Evolutionary conservation across 768 basidiomycete genomes (phyloP), one percentile per base, ranked within the genome.

Genomic region (Mycena venus): DNA sequence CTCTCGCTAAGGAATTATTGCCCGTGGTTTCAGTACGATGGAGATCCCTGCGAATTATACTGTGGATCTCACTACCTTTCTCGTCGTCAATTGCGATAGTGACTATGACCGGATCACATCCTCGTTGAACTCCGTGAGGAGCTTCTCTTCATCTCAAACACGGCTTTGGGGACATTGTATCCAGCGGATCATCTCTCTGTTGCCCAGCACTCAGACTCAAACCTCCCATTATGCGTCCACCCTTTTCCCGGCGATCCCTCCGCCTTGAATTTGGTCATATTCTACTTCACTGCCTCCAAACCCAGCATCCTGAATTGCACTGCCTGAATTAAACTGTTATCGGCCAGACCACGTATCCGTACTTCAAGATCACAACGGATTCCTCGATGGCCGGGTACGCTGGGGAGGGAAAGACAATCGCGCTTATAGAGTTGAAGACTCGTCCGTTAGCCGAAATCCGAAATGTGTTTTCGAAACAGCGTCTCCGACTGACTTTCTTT

Each of bases 401-500:
- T 40, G 9, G n/a, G 58, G 79, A 82, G 12, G 82, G 82, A 53
- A 79, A 79, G 12, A 81, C 76, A n/a, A 72, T 85, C 51, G 87
- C 83, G 4, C 77, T 85, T 73, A 73, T 88, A 56, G 83, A 83
- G 53, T 88, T 87, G 86, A 25, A 82, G 80, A 38, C 66, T 4
- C 34, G 17, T 8, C 70, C 74, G 15, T 32, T 79, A 2, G 68
- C 86, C 62, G 86, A 88, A 68, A 80, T 83, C 38, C 83, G 80
- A 11, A 77, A 80, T 11, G 68, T 84, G 10, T 76, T 81, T 7
- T 72, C 72, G 7, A 84, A 80, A 69, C 84, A 84, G 72, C 62
- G 81, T 81, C 31, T 79, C 78, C 1, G 80, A 84, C 21, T 88
- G 87, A 87, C 74, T 88, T 9, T 75, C 68, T 1, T 77, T 88